Evolutionary conservation across 2,329 filamentous ascomycete genomes (phyloP), one percentile per base, ranked within the genome.

Genomic region (Exophiala sp.): DNA sequence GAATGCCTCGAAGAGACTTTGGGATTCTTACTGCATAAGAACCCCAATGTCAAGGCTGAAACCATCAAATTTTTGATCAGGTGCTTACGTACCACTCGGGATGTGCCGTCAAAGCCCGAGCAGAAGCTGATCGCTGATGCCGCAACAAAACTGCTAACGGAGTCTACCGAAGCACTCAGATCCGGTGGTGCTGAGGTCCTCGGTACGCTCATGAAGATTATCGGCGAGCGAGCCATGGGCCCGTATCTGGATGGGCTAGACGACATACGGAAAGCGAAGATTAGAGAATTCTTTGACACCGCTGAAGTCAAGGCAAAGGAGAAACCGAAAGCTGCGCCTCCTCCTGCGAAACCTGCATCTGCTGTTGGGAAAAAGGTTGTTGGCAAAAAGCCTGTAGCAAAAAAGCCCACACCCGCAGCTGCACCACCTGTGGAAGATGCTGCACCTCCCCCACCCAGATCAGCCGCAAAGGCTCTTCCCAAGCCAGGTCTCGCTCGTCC

Each of bases 161-260:
- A 99, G 68, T 92, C 89, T 0, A 91, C 86, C 62, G 91, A 95
- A 64, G 86, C 81, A 2, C 83, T 95, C 55, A 84, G 94, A 72
- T 87, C 92, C 45, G 91, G 90, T 29, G 94, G 91, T 69, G 91
- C 91, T 11, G 94, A 99, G 70, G 85, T 94, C 33, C 77, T 99
- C 2, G 94, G 95, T 60, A 96, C 91, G 0, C 72, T 99, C 46
- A 97, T 96, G 94, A 99, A 97, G 75, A 97, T 99, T 51, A 89
- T 97, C 75, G 92, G 94, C 39, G 95, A 99, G 71, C 84, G 94
- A 53, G 89, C 89, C 48, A 99, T 99, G 94, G 90, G 88, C 40
- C 87, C 89, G 7, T 88, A 95, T 68, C 75, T 99, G 12, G 92
- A 96, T 60, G 90, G 90, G 2, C 78, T 99, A 2, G 94, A 99